A percentile compares a stretch with the other conserved stretches of the same genome.
phyloP scores from a whole-genome alignment of 2,329 filamentous ascomycete species.

The Cadophora malorum region DNA sequence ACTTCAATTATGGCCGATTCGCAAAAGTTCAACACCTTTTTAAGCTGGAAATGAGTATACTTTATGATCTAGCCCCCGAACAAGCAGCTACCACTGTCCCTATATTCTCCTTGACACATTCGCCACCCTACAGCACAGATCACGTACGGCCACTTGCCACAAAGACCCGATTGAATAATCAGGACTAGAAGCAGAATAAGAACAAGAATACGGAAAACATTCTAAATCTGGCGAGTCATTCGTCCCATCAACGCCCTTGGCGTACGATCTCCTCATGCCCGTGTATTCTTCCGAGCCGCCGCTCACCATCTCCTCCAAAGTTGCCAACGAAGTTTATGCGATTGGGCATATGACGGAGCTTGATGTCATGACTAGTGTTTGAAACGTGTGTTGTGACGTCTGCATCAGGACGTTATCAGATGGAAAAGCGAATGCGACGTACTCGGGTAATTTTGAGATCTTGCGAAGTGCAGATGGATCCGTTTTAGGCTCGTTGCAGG shows the following conservation, averaged over 20 bases:
- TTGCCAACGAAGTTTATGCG: too few relatives aligned
- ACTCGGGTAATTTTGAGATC: neutral
- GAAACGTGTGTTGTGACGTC: neutral
- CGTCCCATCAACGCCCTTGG: neutral
- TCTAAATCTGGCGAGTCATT: neutral
- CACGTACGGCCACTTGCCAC: neutral
- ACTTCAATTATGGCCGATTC: neutral
- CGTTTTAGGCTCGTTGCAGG: neutral
- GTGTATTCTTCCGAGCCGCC: neutral
- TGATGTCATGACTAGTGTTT: conserved; percentile 1
- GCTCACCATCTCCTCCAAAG: too few relatives aligned
- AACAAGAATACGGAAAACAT: neutral
- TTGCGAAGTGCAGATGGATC: conserved; percentile 4
- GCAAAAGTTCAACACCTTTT: neutral
- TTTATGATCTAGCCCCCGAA: too few relatives aligned
- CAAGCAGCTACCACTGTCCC: neutral
- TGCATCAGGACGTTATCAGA: neutral
- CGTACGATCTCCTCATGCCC: neutral
- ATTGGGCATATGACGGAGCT: neutral
- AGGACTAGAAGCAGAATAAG: neutral
- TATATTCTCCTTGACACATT: neutral
- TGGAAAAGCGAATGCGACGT: neutral
- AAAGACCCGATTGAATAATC: neutral
- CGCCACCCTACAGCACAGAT: neutral
- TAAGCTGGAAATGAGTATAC: neutral